Base-by-base conservation (phyloP, 768 basidiomycete species). In the Neoboletus magnificus region DNA sequence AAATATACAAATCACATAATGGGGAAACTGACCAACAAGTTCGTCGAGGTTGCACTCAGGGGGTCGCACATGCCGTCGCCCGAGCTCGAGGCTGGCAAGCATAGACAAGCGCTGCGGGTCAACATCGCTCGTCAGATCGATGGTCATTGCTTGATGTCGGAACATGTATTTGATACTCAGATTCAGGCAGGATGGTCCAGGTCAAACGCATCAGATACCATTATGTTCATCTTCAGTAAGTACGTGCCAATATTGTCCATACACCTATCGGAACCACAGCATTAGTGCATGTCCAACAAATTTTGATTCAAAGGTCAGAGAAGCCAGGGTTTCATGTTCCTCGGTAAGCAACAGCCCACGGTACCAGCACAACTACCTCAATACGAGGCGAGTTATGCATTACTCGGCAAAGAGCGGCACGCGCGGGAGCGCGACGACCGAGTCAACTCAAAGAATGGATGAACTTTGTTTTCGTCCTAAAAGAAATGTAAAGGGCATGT, bases 391-490 rank as follows among this genome's bases (percentile, higher is more conserved):
- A 54, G 33, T 62, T 57, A 60, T 50, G 73, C 73, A 73, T 71
- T 35, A 70, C 75, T 69, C 71, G 51, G 62, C 61, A 55, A 70
- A 65, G 71, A 73, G 74, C 70, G 76, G 72, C 71, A 65, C 59
- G 50, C 60, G 62, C 55, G 62, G 63, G 66, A 67, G 71, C 64
- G 67, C 62, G 49, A 66, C 58, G 59, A 67, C 60, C 68, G 68
- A 72, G 74, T 57, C 73, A 70, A 71, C 75, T 87, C 86, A 86
- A 88, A 78, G 86, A 88, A 88, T 87, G 86, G 86, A 88, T 87
- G 80, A 88, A 87, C 86, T 88, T 81, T 71, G 73, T 50, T 87
- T 85, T 87, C 85, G 76, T 87, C 85, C 70, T 74, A 53, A 39
- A 44, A 48, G 29, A 18, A 53, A 23, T 33, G n/a, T 0, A 3